phyloP scores from a whole-genome alignment of 805 yeast genomes.

The Candida saitoana region DNA sequence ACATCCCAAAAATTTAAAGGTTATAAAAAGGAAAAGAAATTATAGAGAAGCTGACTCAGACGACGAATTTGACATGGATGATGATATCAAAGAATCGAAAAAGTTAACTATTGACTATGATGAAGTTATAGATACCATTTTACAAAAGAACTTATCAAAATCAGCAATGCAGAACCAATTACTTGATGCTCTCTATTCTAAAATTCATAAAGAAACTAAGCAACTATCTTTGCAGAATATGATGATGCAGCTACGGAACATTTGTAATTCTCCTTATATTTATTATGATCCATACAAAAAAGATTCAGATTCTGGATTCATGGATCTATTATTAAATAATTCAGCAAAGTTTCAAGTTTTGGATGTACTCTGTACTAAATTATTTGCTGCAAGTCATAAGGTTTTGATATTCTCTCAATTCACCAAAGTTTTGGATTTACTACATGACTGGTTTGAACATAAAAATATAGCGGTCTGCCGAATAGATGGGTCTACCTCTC shows the following conservation, averaged over 20 bases:
- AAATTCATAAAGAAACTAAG: slow-evolving; percentile 24
- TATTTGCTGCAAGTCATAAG: slow-evolving; percentile 56
- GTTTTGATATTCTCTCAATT: slow-evolving; percentile 85
- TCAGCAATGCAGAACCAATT: slow-evolving; percentile 11
- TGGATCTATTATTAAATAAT: slow-evolving; percentile 34
- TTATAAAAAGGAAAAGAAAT: slow-evolving; percentile 1
- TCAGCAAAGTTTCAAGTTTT: slow-evolving; percentile 74
- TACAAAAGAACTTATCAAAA: slow-evolving; percentile 1
- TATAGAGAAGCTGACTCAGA: slow-evolving; percentile 24
- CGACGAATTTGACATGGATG: slow-evolving; percentile 23
- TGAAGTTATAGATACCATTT: slow-evolving; percentile 1
- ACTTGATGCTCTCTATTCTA: slow-evolving; percentile 12
- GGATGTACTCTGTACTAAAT: slow-evolving; percentile 53
- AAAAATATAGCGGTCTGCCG: slow-evolving; percentile 48
- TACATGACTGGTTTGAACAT: slow-evolving; percentile 67
- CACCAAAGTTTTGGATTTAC: slow-evolving; percentile 72
- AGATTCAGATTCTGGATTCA: slow-evolving; percentile 23
- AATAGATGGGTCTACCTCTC: slow-evolving; percentile 73
- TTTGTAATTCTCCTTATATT: slow-evolving; percentile 82
- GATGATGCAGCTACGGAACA: slow-evolving; percentile 79
- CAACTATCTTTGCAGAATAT: slow-evolving; percentile 50
- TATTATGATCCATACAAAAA: slow-evolving; percentile 67
- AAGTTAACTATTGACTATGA: slow-evolving; percentile 2
- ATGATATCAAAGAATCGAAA: background rate
- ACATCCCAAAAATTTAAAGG: slow-evolving; percentile 15